A percentile compares a stretch with the other conserved stretches of the same genome.
Conservation (phyloP, 306 rosid species). For the Acacia melanoxylon region DNA sequence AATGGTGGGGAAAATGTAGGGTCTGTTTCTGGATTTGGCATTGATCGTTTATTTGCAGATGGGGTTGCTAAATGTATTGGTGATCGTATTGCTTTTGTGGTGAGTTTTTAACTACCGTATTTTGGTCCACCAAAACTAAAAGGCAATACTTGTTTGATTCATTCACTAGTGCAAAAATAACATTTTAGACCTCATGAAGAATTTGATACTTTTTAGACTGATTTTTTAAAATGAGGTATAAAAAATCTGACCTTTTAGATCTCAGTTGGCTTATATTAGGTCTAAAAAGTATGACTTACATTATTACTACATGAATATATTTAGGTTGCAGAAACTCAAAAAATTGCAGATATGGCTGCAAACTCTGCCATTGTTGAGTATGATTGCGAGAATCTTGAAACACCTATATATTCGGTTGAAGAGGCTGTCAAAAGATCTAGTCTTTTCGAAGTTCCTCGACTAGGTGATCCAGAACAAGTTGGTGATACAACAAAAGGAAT, state of each 20-base stretch:
- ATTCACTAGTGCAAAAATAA: no score
- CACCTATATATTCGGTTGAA: constrained; percentile 73
- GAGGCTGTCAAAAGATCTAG: constrained; percentile 37
- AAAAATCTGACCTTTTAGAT: no score
- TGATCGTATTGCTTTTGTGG: constrained; percentile 81
- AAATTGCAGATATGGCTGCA: constrained; percentile 77
- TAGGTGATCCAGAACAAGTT: constrained; percentile 45
- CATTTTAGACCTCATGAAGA: no score
- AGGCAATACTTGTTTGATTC: constrained; percentile 3
- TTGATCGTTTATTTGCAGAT: constrained; percentile 72
- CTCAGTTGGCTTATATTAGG: no score
- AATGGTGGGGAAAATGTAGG: constrained; percentile 71
- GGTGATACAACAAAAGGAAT: constrained; percentile 88
- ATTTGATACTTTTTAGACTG: no score
- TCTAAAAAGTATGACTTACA: no score
- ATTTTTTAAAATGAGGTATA: no score
- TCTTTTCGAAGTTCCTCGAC: constrained; percentile 65
- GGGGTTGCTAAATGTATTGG: constrained; percentile 64
- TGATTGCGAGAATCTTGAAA: constrained; percentile 56
- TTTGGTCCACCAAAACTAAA: constrained; percentile 8
- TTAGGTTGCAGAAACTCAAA: constrained; percentile 94
- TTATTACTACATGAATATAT: background rate
- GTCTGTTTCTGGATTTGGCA: constrained; percentile 44
- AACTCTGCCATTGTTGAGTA: constrained; percentile 64
- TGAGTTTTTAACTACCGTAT: constrained; percentile 37